phyloP scores from a whole-genome alignment of 768 basidiomycete species.

The Austroboletus festivus region DNA sequence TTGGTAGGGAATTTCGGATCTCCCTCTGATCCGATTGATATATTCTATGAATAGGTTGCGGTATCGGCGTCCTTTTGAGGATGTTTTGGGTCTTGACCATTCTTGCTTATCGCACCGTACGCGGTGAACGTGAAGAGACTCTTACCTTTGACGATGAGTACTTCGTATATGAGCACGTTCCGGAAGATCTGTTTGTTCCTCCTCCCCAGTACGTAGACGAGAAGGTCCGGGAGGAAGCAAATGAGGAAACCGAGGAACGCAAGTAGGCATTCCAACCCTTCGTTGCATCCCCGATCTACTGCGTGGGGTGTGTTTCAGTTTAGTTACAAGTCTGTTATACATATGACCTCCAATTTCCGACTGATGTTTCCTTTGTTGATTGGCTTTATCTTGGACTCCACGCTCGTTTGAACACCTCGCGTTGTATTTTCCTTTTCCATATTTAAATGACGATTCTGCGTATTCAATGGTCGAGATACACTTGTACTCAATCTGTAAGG shows the following conservation, averaged over 20 bases:
- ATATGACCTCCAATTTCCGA: neutral
- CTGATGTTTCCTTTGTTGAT: neutral
- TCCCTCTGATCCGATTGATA: neutral
- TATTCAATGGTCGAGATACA: neutral
- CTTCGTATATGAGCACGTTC: slow-evolving; percentile 44
- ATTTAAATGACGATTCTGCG: neutral
- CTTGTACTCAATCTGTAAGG: too few species aligned
- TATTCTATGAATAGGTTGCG: slow-evolving; percentile 53
- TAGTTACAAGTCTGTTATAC: slow-evolving; percentile 8
- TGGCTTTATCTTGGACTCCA: slow-evolving; percentile 10
- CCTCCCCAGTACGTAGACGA: slow-evolving; percentile 63
- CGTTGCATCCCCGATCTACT: too few species aligned
- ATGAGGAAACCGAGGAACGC: slow-evolving; percentile 10
- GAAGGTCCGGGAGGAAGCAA: slow-evolving; percentile 36
- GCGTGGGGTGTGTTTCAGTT: too few species aligned
- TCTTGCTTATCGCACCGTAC: slow-evolving; percentile 55
- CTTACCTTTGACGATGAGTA: slow-evolving; percentile 41
- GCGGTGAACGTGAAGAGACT: slow-evolving; percentile 41
- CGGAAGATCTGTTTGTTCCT: slow-evolving; percentile 45
- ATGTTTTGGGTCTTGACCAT: slow-evolving; percentile 76
- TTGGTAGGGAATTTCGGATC: slow-evolving; percentile 46
- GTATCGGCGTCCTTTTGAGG: slow-evolving; percentile 76
- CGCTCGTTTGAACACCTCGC: slow-evolving; percentile 19
- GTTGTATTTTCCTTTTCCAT: slow-evolving; percentile 15
- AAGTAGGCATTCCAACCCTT: slow-evolving; percentile 12